A percentile compares a stretch with the other conserved stretches of the same genome.
Conservation (phyloP, 257 asterid genomes). For the Jasminum sambac region DNA sequence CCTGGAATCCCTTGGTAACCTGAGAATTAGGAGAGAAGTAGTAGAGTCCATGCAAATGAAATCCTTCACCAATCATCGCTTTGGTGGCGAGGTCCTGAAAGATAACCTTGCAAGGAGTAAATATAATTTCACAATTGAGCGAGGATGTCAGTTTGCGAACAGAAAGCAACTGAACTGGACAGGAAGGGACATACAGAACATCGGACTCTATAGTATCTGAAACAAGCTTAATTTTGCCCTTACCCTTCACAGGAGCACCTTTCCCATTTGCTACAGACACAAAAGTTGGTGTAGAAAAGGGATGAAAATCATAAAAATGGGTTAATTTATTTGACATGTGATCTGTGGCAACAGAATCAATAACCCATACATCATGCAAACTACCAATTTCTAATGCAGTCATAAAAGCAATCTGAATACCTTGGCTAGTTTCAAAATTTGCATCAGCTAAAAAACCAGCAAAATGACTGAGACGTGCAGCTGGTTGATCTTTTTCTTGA, state of each 20-base stretch:
- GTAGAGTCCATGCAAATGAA: background rate
- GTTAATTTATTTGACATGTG: background rate
- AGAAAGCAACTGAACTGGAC: background rate
- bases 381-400: no score
- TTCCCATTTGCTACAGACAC: background rate
- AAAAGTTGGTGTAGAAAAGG: background rate
- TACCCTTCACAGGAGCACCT: background rate
- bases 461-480: conserved; percentile 10
- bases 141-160: background rate
- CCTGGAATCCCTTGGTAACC: conserved; percentile 6
- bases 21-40: conserved; percentile 1
- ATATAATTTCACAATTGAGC: background rate
- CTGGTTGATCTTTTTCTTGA: background rate
- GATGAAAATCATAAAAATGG: background rate
- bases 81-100: no score
- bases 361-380: background rate
- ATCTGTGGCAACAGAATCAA: background rate
- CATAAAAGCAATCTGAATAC: no score
- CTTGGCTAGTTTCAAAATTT: background rate
- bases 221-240: conserved; percentile 10
- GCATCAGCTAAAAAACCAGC: no score
- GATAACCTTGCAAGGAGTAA: no score
- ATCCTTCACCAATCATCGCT: no score
- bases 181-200: background rate
- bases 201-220: no score